Evolutionary conservation across 345 rosid genomes (phyloP).

Genomic region (Lepidium sativum): DNA sequence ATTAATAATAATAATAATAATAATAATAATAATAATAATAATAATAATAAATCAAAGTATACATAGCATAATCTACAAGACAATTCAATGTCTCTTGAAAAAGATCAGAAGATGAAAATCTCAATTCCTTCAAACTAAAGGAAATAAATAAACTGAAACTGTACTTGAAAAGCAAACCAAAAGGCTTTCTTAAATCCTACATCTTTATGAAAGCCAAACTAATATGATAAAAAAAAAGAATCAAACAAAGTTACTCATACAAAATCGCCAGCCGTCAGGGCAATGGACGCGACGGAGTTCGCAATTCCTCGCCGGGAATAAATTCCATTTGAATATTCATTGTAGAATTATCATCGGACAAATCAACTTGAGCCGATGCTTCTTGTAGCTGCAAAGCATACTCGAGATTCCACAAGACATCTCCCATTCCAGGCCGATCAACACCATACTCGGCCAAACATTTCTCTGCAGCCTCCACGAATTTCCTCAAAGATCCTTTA

Average conservation of each 20-base stretch:
- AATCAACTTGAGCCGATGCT: slow-evolving; percentile 38
- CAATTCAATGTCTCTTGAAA: background rate
- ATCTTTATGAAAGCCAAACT: slow-evolving; percentile 19
- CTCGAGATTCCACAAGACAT: slow-evolving; percentile 79
- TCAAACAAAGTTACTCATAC: background rate
- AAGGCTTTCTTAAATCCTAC: slow-evolving; percentile 17
- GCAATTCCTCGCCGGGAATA: slow-evolving; percentile 10
- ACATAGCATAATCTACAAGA: slow-evolving; percentile 25
- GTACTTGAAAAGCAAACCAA: background rate
- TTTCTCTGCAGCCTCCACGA: slow-evolving; percentile 74
- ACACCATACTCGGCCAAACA: slow-evolving; percentile 77
- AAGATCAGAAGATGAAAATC: background rate
- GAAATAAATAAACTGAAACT: slow-evolving; percentile 19
- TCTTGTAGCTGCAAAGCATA: slow-evolving; percentile 75
- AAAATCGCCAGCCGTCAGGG: background rate
- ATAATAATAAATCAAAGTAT: slow-evolving; percentile 12
- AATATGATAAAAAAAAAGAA: background rate
- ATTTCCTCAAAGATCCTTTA: slow-evolving; percentile 49
- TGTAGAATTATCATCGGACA: slow-evolving; percentile 34
- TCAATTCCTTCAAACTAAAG: slow-evolving; percentile 9
- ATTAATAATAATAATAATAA: too few species aligned
- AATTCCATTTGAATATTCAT: slow-evolving; percentile 11
- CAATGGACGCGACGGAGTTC: slow-evolving; percentile 2
- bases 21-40: too few species aligned
- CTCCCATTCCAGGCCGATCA: slow-evolving; percentile 82